These are phyloP conservation scores for Globisporangium nunn DNA, from an alignment of 352 stramenopile genomes.

Conservation along the genomic window DNA sequence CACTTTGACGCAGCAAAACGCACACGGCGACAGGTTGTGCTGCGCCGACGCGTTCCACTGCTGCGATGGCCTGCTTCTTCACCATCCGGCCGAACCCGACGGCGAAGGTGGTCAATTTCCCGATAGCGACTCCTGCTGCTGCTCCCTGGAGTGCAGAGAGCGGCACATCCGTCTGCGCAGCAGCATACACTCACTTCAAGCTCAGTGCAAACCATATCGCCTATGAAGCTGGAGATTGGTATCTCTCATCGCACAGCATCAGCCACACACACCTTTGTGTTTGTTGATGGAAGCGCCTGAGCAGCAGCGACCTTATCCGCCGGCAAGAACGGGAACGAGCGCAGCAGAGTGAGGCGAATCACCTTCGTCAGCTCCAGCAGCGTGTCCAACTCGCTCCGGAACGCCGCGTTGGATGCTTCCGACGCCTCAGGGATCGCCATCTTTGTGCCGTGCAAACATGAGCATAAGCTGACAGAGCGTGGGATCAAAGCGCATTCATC, in stretches of 20 bases:
- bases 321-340: constrained; percentile 59
- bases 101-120: constrained; percentile 74
- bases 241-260: neutral
- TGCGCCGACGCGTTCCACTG: constrained; percentile 66
- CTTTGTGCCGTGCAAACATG: constrained; percentile 16
- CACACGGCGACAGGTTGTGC: constrained; percentile 49
- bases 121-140: constrained; percentile 29
- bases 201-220: no score
- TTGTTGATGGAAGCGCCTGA: neutral
- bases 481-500: no score
- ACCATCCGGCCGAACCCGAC: constrained; percentile 80
- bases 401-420: constrained; percentile 35
- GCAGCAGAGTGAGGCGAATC: constrained; percentile 39
- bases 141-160: constrained; percentile 6
- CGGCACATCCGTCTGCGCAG: neutral
- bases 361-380: constrained; percentile 39
- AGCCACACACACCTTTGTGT: constrained; percentile 3
- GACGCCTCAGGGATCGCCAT: constrained; percentile 46
- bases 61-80: constrained; percentile 79
- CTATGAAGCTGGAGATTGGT: no score
- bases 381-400: constrained; percentile 46
- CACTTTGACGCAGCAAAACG: neutral
- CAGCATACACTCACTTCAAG: neutral
- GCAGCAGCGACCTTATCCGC: constrained; percentile 11
- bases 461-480: neutral